These are phyloP conservation scores for Tylopilus plumbeoviolaceoides DNA, from an alignment of 768 basidiomycete species.

Conservation along the genomic window DNA sequence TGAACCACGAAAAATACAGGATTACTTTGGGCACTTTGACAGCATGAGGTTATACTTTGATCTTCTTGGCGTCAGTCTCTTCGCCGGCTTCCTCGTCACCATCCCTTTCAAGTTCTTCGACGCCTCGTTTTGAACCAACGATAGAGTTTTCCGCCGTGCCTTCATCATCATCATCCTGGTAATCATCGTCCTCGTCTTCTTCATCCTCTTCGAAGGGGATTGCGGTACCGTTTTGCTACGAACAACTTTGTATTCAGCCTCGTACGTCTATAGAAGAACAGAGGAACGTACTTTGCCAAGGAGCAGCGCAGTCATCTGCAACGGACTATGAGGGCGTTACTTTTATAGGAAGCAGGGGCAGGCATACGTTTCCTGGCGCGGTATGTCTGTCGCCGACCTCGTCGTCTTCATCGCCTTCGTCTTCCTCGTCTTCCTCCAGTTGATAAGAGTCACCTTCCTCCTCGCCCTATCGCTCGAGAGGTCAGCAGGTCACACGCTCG, in stretches of 20 bases:
- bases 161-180: constrained; percentile 5
- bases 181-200: constrained; percentile 23
- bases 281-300: constrained; percentile 15
- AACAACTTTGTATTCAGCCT: neutral
- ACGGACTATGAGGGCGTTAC: constrained; percentile 4
- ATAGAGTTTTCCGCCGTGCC: constrained; percentile 11
- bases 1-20: neutral
- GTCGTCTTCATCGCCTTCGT: constrained; percentile 3
- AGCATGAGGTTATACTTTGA: constrained; percentile 18
- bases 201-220: neutral
- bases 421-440: constrained; percentile 20
- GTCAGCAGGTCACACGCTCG: neutral
- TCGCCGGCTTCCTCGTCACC: constrained; percentile 12
- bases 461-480: constrained; percentile 13
- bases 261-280: neutral
- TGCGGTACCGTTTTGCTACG: constrained; percentile 15
- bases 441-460: constrained; percentile 10
- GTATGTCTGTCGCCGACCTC: constrained; percentile 1
- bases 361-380: constrained; percentile 11
- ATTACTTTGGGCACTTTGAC: neutral
- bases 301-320: constrained; percentile 24
- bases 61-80: constrained; percentile 20
- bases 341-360: neutral
- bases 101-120: constrained; percentile 16
- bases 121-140: constrained; percentile 24